Conservation (phyloP, 2,329 filamentous ascomycete genomes). For the Purpureocillium takamizusanense region DNA sequence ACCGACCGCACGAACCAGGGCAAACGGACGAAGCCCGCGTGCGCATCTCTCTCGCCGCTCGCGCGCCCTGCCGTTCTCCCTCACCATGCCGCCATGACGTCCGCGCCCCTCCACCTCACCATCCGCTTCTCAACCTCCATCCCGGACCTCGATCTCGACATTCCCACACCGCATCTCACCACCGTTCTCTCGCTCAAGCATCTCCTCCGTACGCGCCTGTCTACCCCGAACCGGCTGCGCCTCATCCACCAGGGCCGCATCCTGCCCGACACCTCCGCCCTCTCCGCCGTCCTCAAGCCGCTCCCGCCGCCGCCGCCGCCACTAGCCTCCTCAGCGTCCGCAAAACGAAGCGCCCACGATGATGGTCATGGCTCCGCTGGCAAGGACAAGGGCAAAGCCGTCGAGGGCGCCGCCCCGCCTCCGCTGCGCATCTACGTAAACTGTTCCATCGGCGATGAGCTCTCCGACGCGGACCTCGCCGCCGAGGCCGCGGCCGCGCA, state of each 20-base stretch:
- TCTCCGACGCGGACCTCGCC: conserved; percentile 60
- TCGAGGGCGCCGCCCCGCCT: conserved; percentile 19
- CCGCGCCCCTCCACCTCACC: conserved; percentile 58
- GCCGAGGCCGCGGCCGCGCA: conserved; percentile 48
- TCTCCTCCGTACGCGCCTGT: conserved; percentile 65
- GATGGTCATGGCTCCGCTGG: conserved; percentile 11
- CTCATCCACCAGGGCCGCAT: conserved; percentile 87
- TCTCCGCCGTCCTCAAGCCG: conserved; percentile 60
- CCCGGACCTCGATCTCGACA: conserved; percentile 72
- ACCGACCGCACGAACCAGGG: not conserved
- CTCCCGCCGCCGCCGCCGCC: conserved; percentile 50
- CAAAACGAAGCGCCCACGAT: not conserved
- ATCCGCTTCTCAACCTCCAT: conserved; percentile 85
- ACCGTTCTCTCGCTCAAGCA: conserved; percentile 75
- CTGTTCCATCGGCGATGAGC: conserved; percentile 76
- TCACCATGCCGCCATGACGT: conserved; percentile 8
- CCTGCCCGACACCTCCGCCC: conserved; percentile 61
- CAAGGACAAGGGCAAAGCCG: conserved; percentile 50
- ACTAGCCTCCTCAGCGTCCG: conserved; percentile 16
- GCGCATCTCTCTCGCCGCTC: conserved; percentile 26
- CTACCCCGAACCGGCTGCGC: conserved; percentile 64
- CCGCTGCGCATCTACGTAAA: conserved; percentile 69
- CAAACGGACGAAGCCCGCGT: too few species aligned
- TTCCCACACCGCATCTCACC: conserved; percentile 57
- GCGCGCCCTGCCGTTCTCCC: conserved; percentile 2